Evolutionary conservation across 2,329 filamentous ascomycete species (phyloP).

Genomic region (Aspergillus sergii): DNA sequence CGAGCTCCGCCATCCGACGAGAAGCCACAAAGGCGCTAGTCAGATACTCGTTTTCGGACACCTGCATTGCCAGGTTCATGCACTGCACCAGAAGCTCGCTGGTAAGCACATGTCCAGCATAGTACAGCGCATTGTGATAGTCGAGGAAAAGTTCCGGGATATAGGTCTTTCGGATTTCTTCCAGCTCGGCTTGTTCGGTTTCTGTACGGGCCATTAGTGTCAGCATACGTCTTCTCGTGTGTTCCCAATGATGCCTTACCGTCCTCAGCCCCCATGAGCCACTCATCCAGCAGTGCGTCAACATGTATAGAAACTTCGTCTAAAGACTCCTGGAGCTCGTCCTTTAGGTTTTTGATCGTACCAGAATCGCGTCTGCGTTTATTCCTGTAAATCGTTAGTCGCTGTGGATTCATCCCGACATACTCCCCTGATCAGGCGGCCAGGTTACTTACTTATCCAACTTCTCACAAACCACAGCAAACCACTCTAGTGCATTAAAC

Average conservation of each 20-base stretch:
- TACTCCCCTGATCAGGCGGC: not conserved
- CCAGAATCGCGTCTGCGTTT: slow-evolving; percentile 39
- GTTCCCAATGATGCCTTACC: slow-evolving; percentile 47
- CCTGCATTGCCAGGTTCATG: slow-evolving; percentile 83
- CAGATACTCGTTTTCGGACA: slow-evolving; percentile 69
- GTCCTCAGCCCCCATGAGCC: slow-evolving; percentile 60
- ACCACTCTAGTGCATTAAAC: slow-evolving; percentile 69
- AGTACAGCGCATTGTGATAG: slow-evolving; percentile 79
- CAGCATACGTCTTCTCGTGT: not conserved
- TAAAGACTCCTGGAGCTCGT: slow-evolving; percentile 57
- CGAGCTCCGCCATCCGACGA: slow-evolving; percentile 72
- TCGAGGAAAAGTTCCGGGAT: slow-evolving; percentile 84
- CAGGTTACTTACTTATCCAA: slow-evolving; percentile 41
- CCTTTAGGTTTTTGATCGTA: slow-evolving; percentile 54
- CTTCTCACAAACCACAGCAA: slow-evolving; percentile 58
- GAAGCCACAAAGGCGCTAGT: slow-evolving; percentile 65
- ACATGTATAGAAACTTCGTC: slow-evolving; percentile 60
- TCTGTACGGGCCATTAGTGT: slow-evolving; percentile 36
- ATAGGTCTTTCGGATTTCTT: slow-evolving; percentile 71
- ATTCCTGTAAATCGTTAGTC: slow-evolving; percentile 20
- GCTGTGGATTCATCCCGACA: slow-evolving; percentile 18
- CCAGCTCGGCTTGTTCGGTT: slow-evolving; percentile 63
- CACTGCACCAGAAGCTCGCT: slow-evolving; percentile 78
- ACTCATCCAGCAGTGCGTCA: slow-evolving; percentile 63
- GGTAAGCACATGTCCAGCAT: slow-evolving; percentile 72